A percentile compares a stretch with the other conserved stretches of the same genome.
Conservation (phyloP, 2,329 filamentous ascomycete species). For the Ilyonectria sp. region DNA sequence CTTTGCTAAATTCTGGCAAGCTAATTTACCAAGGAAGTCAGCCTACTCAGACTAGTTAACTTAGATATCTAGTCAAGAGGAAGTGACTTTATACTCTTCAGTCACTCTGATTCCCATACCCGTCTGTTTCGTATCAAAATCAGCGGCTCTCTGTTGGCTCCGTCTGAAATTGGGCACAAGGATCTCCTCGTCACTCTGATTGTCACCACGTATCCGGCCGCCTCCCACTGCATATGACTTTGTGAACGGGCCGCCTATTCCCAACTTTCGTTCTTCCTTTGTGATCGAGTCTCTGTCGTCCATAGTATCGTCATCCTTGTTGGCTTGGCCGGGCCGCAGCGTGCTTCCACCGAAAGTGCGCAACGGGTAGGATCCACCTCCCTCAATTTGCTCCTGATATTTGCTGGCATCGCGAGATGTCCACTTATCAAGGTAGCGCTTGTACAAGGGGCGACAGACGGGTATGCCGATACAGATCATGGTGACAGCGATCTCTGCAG, state of each 20-base stretch:
- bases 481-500: slow-evolving; percentile 56
- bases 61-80: no score
- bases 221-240: slow-evolving; percentile 27
- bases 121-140: no score
- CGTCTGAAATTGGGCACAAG: slow-evolving; percentile 36
- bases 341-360: slow-evolving; percentile 38
- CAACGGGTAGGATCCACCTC: slow-evolving; percentile 28
- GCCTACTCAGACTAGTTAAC: no score
- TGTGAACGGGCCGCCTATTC: not conserved
- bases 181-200: slow-evolving; percentile 44
- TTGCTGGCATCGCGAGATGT: slow-evolving; percentile 43
- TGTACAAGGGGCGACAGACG: slow-evolving; percentile 57
- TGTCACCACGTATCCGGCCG: slow-evolving; percentile 13
- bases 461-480: slow-evolving; percentile 60
- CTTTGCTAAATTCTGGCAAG: no score
- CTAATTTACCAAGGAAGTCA: not conserved
- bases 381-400: slow-evolving; percentile 33
- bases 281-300: slow-evolving; percentile 23
- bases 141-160: slow-evolving; percentile 15
- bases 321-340: no score
- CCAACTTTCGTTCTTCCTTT: slow-evolving; percentile 30
- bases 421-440: slow-evolving; percentile 38
- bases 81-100: no score
- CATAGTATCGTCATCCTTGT: no score
- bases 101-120: no score